Base-by-base conservation (phyloP, 352 stramenopile genomes). In the Phytopythium sindhum region DNA sequence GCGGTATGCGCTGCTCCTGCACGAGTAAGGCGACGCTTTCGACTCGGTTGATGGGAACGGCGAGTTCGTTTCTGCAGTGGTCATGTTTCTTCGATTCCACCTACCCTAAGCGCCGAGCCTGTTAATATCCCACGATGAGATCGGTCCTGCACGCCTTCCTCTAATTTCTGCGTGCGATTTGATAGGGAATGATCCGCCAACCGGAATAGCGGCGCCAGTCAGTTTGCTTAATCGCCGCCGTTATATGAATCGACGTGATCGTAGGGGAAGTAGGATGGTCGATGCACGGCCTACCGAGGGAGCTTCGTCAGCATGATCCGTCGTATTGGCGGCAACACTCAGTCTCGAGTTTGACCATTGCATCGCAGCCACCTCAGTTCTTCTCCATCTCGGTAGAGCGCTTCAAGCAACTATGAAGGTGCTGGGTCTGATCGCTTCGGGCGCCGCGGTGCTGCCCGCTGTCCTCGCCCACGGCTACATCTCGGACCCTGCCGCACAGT, bases 401-500 rank as follows among this genome's bases (percentile, higher is more conserved):
- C 10, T 1, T 17, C 41, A n/a, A 47, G 19, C 4, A 51, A 39
- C 26, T 8, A 56, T 56, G 50, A 39, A 56, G 50, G 50, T 56
- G 24, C 29, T 56, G 50, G 44, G 60, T 64, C 47, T 75, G 31
- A 65, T 78, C 35, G 65, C 71, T 7, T 59, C 62, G 21, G 71
- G 71, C 57, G 65, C 63, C 14, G 62, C 57, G 23, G 29, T 67
- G 17, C 42, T 78, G 29, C 58, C 61, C 3, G 12, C 60, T 5
- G 70, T 73, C 4, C 37, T 67, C 9, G 70, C 70, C 10, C 70
- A 77, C 59, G 65, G 45, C 31, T 77, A 87, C 67, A 78, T 87
- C 51, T 63, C 81, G 21, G 66, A 86, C 21, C 80, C 80, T 6
- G 74, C 58, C 1, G 68, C 68, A 23, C 61, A 69, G 47, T 84